phyloP scores from a whole-genome alignment of 2,329 filamentous ascomycete species.

The Verticillium nonalfalfae region DNA sequence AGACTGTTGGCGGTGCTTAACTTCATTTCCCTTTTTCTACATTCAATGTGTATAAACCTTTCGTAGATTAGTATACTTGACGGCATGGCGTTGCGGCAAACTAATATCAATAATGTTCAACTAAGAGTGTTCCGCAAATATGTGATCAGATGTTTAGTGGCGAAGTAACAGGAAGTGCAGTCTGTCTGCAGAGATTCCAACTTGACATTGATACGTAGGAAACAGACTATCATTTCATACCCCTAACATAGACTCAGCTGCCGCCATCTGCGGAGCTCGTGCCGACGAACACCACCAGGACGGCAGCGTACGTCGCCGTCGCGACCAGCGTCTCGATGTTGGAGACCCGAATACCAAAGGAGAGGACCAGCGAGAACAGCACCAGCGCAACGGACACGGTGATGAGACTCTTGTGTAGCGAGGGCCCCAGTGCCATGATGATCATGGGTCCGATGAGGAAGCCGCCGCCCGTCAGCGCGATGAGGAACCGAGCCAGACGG shows the following conservation, averaged over 20 bases:
- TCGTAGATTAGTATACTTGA: background rate
- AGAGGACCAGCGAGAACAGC: slow-evolving; percentile 6
- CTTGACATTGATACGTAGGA: no score
- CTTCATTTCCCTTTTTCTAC: no score
- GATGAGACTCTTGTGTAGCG: slow-evolving; percentile 9
- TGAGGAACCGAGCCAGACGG: slow-evolving; percentile 5
- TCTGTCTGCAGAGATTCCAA: no score
- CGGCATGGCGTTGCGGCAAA: background rate
- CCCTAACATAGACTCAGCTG: background rate
- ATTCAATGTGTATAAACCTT: background rate
- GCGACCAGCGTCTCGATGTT: slow-evolving; percentile 9
- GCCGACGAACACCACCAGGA: slow-evolving; percentile 15
- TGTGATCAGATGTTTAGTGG: no score
- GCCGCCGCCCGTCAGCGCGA: slow-evolving; percentile 7
- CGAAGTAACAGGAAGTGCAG: no score
- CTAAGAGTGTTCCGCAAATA: background rate
- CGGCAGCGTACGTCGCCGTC: slow-evolving; percentile 13
- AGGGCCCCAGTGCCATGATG: slow-evolving; percentile 7
- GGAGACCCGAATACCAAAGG: background rate
- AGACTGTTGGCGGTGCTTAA: background rate
- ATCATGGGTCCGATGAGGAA: slow-evolving; percentile 12
- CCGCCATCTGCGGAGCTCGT: slow-evolving; percentile 2
- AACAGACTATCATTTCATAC: no score
- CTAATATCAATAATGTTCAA: background rate
- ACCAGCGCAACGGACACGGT: slow-evolving; percentile 8